Base-by-base conservation (phyloP, 768 basidiomycete species). In the Suillus occidentalis region DNA sequence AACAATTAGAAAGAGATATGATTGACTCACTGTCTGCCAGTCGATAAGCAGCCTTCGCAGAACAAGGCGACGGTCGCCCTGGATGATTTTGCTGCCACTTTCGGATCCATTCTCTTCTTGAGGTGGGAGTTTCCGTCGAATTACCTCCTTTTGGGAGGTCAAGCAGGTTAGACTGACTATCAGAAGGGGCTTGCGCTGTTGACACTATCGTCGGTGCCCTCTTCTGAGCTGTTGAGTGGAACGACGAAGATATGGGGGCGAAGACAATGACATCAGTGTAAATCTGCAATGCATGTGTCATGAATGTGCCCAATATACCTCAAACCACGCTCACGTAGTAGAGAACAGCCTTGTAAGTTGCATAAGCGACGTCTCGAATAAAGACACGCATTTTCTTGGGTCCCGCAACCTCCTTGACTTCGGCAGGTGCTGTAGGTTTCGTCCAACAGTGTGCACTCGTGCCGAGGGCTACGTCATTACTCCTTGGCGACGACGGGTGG, bases 231-330 rank as follows among this genome's bases (percentile, higher is more conserved):
- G 66, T 57, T 22, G 70, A 50, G 18, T 75, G 70, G 67, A 91
- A 90, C 39, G 86, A 84, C 7, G 94, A 95, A 0, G 92, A 87
- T 20, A 95, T 78, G 0, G 94, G 94, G 0, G 94, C 91, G 68
- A 95, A 95, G 36, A 88, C 83, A 67, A 95, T 90, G 34, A 83
- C 84, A 70, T 94, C 92, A 18, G 94, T 95, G 73, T 95, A 96
- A 31, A 95, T 79, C 93, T 94, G 68, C 4, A 49, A 55, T 12
- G 13, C 43, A 20, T 5, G 14, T 14, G 49, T 40, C 49, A 47
- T 60, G 42, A 42, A n/a, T 56, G 28, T 37, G 22, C 66, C 25
- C 10, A 22, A 49, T 60, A 36, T 22, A 14, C 25, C 16, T 25
- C 42, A 22, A 50, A 47, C 13, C 25, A 31, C 36, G 55, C 84